phyloP scores from a whole-genome alignment of 78 protist genomes.

The Chrysochromulina parva region DNA sequence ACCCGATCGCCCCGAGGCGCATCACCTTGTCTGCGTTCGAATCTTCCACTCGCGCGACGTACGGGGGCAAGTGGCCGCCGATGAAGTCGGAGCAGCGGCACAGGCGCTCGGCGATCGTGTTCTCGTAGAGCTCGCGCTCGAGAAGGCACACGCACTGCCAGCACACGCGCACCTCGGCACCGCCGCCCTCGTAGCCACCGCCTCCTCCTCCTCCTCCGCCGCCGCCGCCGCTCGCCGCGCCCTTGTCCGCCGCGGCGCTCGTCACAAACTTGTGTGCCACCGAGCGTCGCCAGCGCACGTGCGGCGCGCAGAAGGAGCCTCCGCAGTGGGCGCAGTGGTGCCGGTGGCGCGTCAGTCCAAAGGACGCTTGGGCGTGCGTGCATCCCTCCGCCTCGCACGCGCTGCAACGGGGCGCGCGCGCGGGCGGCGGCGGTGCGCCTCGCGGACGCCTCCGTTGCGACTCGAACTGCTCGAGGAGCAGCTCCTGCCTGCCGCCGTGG shows the following conservation, averaged over 20 bases:
- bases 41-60: neutral
- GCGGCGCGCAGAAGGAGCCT: neutral
- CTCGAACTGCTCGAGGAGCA: no score
- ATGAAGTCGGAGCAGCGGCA: neutral
- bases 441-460: no score
- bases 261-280: neutral
- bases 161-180: neutral
- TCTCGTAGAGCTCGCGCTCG: neutral
- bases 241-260: no score
- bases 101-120: neutral
- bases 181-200: neutral
- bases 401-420: no score
- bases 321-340: slow-evolving; percentile 13
- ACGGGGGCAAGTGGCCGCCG: neutral
- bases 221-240: no score
- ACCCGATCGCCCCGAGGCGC: neutral
- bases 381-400: no score
- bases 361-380: neutral
- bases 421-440: no score
- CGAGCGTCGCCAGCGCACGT: neutral
- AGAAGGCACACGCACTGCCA: neutral
- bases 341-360: neutral
- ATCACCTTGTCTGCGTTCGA: neutral
- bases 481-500: no score
- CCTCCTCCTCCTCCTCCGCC: no score